phyloP scores from a whole-genome alignment of 225 moss, liverwort and hornwort genomes.

The Pseudisothecium myosuroides region DNA sequence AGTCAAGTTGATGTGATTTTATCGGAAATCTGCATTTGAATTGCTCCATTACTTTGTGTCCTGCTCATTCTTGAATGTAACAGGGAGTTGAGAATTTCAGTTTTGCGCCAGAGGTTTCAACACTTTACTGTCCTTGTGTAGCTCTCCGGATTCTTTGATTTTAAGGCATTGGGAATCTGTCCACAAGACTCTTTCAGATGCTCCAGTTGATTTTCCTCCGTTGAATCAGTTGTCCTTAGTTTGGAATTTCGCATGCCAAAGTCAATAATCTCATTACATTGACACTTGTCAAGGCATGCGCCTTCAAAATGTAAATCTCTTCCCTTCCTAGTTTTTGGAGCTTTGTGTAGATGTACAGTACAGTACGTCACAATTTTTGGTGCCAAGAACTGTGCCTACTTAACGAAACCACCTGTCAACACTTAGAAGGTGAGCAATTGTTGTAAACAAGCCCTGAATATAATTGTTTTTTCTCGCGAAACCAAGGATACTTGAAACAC shows the following conservation, averaged over 20 bases:
- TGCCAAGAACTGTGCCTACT: background rate
- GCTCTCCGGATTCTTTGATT: background rate
- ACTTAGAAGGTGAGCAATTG: background rate
- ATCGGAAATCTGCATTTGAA: background rate
- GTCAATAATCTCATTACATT: background rate
- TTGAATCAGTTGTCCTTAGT: background rate
- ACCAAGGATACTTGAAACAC: background rate
- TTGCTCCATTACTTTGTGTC: background rate
- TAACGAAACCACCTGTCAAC: background rate
- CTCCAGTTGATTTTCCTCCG: background rate
- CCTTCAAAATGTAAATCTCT: background rate
- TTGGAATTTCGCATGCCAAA: background rate
- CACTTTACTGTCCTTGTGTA: background rate
- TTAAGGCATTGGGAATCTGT: background rate
- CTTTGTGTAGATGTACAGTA: background rate
- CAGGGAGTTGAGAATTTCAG: background rate
- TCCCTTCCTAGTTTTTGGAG: background rate
- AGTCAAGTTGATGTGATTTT: background rate
- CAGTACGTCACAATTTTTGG: background rate
- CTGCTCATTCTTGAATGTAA: background rate
- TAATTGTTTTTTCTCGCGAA: background rate
- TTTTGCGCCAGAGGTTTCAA: background rate
- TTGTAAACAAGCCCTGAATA: background rate
- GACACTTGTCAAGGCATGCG: background rate
- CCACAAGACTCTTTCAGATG: background rate